These are phyloP conservation scores for Citrus sp. DNA, from an alignment of 345 rosid genomes.

Conservation along the genomic window DNA sequence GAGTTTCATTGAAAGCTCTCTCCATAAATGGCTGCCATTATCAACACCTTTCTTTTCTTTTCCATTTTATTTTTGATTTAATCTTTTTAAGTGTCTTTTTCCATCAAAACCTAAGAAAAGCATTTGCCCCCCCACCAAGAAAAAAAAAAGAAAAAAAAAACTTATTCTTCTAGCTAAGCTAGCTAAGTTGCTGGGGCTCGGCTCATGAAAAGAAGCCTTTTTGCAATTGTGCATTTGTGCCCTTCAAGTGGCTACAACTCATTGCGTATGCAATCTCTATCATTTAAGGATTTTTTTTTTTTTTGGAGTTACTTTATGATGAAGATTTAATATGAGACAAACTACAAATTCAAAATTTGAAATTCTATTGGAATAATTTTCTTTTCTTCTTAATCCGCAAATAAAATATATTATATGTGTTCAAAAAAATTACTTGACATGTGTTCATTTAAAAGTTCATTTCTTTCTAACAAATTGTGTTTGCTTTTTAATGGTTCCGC, in stretches of 20 bases:
- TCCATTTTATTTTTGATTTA: background rate
- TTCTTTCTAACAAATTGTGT: too few relatives aligned
- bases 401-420: background rate
- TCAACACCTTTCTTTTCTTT: conserved; percentile 10
- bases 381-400: background rate
- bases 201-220: background rate
- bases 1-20: conserved; percentile 25
- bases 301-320: background rate
- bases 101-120: background rate
- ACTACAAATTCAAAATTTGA: too few relatives aligned
- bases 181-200: background rate
- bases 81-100: background rate
- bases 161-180: background rate
- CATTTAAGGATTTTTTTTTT: background rate
- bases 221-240: background rate
- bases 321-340: background rate
- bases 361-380: background rate
- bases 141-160: background rate
- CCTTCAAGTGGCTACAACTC: background rate
- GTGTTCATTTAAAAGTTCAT: too few relatives aligned
- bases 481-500: too few relatives aligned
- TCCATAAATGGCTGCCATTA: conserved; percentile 16
- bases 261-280: background rate
- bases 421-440: background rate
- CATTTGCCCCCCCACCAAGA: background rate